A percentile compares a stretch with the other conserved stretches of the same genome.
Conservation (phyloP, 306 rosid species). For the Alnus rubra region DNA sequence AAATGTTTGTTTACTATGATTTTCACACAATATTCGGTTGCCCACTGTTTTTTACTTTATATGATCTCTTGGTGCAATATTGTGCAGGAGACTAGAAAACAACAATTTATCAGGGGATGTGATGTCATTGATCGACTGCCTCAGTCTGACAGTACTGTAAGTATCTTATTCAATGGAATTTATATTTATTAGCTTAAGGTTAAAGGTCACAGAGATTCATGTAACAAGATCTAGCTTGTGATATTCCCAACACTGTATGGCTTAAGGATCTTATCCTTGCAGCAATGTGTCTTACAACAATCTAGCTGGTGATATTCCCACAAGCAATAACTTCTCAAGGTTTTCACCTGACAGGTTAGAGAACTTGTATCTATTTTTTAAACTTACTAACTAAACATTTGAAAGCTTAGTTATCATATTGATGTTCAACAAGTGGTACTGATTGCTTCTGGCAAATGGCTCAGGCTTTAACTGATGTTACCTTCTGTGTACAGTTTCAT, state of each 20-base stretch:
- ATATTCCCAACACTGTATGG: too few relatives aligned
- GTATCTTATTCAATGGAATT: slow-evolving; percentile 17
- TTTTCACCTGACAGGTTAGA: slow-evolving; percentile 80
- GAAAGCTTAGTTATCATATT: background rate
- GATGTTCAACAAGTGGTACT: background rate
- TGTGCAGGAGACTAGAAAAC: slow-evolving; percentile 78
- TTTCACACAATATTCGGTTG: background rate
- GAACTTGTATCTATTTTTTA: background rate
- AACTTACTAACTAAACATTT: background rate
- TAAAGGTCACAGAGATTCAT: background rate
- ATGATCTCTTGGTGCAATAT: slow-evolving; percentile 8
- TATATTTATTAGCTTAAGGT: background rate
- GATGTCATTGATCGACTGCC: slow-evolving; percentile 63
- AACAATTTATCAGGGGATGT: slow-evolving; percentile 84
- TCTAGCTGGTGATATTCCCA: slow-evolving; percentile 82
- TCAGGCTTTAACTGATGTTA: slow-evolving; percentile 10
- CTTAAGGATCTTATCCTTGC: slow-evolving; percentile 23
- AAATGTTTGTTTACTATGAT: background rate
- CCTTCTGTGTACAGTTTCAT: slow-evolving; percentile 58
- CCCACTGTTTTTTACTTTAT: background rate
- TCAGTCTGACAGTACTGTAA: slow-evolving; percentile 76
- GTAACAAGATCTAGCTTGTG: background rate
- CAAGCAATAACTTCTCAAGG: slow-evolving; percentile 83
- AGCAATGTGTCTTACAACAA: slow-evolving; percentile 91
- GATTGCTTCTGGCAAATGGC: background rate